These are phyloP conservation scores for Epicoccum nigrum DNA, from an alignment of 2,329 filamentous ascomycete genomes.

Conservation along the genomic window DNA sequence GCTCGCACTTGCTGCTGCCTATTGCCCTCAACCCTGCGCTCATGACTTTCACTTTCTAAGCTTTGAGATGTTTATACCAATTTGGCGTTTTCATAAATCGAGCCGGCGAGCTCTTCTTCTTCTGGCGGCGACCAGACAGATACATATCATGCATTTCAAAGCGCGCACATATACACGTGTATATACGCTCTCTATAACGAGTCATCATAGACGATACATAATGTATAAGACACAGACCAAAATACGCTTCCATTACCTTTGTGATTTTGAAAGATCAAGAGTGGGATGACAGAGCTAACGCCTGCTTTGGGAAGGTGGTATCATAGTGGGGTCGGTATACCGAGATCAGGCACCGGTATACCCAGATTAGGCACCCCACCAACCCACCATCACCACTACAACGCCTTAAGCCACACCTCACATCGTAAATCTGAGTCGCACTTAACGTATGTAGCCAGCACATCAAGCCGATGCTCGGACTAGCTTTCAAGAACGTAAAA, in stretches of 20 bases:
- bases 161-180: neutral
- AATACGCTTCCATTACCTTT: neutral
- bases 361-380: constrained; percentile 3
- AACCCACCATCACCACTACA: neutral
- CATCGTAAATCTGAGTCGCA: neutral
- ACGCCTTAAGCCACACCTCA: no score
- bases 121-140: constrained; percentile 8
- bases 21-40: constrained; percentile 75
- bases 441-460: neutral
- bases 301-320: constrained; percentile 18
- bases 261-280: neutral
- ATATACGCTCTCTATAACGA: constrained; percentile 2
- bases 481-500: neutral
- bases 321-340: constrained; percentile 16
- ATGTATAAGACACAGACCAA: constrained; percentile 9
- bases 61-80: neutral
- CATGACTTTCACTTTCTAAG: constrained; percentile 78
- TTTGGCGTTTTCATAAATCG: constrained; percentile 1
- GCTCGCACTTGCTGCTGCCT: constrained; percentile 71
- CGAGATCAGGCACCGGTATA: constrained; percentile 10
- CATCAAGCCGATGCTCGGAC: constrained; percentile 1
- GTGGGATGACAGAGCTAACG: constrained; percentile 8
- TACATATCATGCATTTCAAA: constrained; percentile 9
- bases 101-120: constrained; percentile 12
- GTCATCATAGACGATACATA: constrained; percentile 13